Evolutionary conservation across 2,329 filamentous ascomycete species (phyloP), one percentile per base, ranked within the genome.

Genomic region (Cercospora canescens): DNA sequence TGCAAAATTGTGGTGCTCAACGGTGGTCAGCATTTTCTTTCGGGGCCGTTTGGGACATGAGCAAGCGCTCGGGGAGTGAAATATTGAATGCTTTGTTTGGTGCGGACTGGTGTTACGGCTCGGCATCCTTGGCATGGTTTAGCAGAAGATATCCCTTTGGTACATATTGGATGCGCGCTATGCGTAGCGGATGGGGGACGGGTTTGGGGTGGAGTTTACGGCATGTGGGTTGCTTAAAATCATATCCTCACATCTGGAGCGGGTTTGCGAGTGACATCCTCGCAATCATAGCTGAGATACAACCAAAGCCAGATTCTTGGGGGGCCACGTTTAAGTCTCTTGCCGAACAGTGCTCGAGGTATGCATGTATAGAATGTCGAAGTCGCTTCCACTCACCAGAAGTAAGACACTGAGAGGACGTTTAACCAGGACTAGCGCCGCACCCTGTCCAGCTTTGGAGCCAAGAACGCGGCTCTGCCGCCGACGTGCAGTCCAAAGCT

Each of bases 131-230:
- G 50, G 60, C 26, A 39, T 30, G 48, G 60, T 28, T 62, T 56
- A 26, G 34, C 50, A 37, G 60, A 50, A 62, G 60, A 62, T 62
- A 62, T 62, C 60, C 60, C 48, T 34, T 54, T 62, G 50, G 60
- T 45, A 62, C 60, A 62, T 56, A 54, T 52, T 52, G 45, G 45
- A 52, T 52, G 45, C 52, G 52, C 52, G 21, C 28, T 35, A 21
- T 56, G 52, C 52, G 52, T 35, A 35, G 30, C 28, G 28, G 52
- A 35, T 30, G 52, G 52, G 35, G 9, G 52, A 56, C 52, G 41
- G 52, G 16, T 26, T 35, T 21, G 52, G 32, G 30, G 52, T 18
- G 52, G 52, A 21, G 52, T 56, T 35, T 35, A 21, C 52, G 32
- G 52, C 52, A 56, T 56, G 34, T 18, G 52, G 32, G 28, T 56